Conservation (phyloP, 2,329 filamentous ascomycete genomes). For the Fusarium buxicola region DNA sequence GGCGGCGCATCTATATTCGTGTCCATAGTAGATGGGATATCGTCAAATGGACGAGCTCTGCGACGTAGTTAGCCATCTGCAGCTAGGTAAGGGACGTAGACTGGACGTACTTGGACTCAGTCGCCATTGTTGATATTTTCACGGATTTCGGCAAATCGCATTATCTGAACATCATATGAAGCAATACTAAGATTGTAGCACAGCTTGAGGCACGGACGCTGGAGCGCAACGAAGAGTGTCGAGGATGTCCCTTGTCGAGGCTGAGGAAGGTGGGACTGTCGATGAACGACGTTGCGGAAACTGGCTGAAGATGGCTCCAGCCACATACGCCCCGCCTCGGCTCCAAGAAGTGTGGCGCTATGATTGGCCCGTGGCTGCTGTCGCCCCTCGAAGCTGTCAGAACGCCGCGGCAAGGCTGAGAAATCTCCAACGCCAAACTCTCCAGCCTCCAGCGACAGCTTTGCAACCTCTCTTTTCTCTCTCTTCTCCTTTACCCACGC, state of each 20-base stretch:
- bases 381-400: conserved; percentile 38
- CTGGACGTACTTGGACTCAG: conserved; percentile 38
- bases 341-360: background rate
- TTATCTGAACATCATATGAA: background rate
- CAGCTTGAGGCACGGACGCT: conserved; percentile 3
- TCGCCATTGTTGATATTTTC: conserved; percentile 28
- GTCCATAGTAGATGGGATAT: conserved; percentile 9
- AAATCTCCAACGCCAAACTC: conserved; percentile 49
- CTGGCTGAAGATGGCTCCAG: conserved; percentile 29
- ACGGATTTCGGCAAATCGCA: background rate
- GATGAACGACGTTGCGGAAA: conserved; percentile 21
- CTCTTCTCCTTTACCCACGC: conserved; percentile 19
- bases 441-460: conserved; percentile 23
- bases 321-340: conserved; percentile 28
- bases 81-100: background rate
- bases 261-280: conserved; percentile 45
- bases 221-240: background rate
- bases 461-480: conserved; percentile 9
- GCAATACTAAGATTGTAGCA: background rate
- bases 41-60: conserved; percentile 35
- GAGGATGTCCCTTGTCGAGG: conserved; percentile 42
- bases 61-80: conserved; percentile 33
- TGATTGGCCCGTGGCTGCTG: conserved; percentile 39
- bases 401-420: conserved; percentile 59
- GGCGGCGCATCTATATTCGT: conserved; percentile 5